Evolutionary conservation across 2,329 filamentous ascomycete genomes (phyloP), one percentile per base, ranked within the genome.

Genomic region (Colletotrichum sp.): DNA sequence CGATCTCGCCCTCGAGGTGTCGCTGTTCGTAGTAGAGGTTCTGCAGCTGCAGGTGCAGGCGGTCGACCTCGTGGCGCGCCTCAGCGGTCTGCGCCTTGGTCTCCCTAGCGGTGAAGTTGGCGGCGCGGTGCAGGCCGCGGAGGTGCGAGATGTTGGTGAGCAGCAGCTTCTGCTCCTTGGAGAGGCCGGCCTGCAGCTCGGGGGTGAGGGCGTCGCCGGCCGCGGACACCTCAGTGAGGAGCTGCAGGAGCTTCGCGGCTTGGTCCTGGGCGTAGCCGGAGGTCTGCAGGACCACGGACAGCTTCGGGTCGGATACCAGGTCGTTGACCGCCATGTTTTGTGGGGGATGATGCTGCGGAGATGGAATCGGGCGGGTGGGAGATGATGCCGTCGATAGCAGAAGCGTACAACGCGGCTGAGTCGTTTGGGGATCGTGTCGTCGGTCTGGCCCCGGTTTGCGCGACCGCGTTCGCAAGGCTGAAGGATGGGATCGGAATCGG

Each of bases 21-120:
- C 95, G 90, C 86, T 99, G 96, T 85, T 99, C 96, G 82, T 99
- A 99, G 84, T 97, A 98, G 9, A 99, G 88, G 82, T 99, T 99
- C 85, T 99, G 96, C 71, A 99, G 89, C 82, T 98, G 95, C 48
- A 99, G 89, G 83, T 99, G 96, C 77, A 99, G 89, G 66, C 93
- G 92, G 83, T 99, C 97, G 78, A 99, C 95, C 85, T 98, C 95
- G 81, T 96, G 95, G 65, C 96, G 92, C 65, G 94, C 95, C 84
- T 98, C 95, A 34, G 95, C 94, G 1, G 97, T 99, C 80, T 92
- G 89, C 69, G 94, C 89, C 84, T 99, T 99, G 16, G 96, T 98
- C 79, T 95, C 92, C 79, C 97, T 93, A 34, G 96, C 95, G 34
- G 92, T 90, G 80, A 98, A 90, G 79, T 96, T 92, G 12, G 96